These are phyloP conservation scores for Thamnidium elegans DNA, from an alignment of 192 early-diverging fungal genomes.

Conservation along the genomic window DNA sequence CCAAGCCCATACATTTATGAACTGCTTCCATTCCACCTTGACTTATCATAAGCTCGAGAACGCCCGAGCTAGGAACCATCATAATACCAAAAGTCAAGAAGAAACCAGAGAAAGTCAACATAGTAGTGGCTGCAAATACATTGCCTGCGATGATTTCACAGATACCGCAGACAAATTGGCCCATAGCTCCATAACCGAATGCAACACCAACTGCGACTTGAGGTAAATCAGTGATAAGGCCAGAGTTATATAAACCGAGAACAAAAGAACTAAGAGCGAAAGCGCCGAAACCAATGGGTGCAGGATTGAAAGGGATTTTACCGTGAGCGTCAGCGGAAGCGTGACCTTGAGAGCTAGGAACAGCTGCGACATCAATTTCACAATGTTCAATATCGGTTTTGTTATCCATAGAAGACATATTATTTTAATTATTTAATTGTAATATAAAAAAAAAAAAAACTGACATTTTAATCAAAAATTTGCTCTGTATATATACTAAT, in stretches of 20 bases:
- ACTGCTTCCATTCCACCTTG: not conserved
- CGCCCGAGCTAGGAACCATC: constrained; percentile 22
- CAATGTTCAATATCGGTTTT: constrained; percentile 10
- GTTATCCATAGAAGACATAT: not conserved
- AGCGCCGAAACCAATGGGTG: constrained; percentile 26
- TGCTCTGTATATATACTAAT: not conserved
- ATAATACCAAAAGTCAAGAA: constrained; percentile 31
- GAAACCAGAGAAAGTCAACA: constrained; percentile 26
- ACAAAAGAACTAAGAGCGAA: constrained; percentile 27
- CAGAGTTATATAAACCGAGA: constrained; percentile 27
- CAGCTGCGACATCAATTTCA: constrained; percentile 1
- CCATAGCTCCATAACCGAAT: constrained; percentile 22
- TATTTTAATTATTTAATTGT: too few species aligned
- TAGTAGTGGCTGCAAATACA: constrained; percentile 26
- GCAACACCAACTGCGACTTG: constrained; percentile 26
- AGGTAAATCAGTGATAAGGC: constrained; percentile 7
- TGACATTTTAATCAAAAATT: not conserved
- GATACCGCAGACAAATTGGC: constrained; percentile 23
- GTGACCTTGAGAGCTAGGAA: not conserved
- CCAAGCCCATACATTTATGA: constrained; percentile 8
- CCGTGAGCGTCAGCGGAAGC: not conserved
- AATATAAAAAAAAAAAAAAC: constrained; percentile 5
- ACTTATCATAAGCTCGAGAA: not conserved
- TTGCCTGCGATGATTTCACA: constrained; percentile 23
- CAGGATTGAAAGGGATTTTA: not conserved